phyloP scores from a whole-genome alignment of 176 grass and related monocot genomes.

The Carex scoparia region DNA sequence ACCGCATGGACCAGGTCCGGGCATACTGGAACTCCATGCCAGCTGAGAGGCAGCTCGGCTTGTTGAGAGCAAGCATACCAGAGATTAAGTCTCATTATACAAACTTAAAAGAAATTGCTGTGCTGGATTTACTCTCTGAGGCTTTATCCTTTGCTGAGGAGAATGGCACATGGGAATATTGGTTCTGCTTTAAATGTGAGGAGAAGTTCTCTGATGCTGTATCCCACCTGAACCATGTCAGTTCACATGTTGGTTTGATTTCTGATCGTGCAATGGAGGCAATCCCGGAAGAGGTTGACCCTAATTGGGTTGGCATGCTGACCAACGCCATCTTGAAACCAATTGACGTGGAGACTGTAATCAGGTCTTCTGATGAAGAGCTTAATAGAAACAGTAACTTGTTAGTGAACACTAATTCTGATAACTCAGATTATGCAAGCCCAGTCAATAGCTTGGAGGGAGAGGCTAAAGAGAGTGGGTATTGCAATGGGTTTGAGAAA shows the following conservation, averaged over 20 bases:
- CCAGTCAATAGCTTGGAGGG: slow-evolving; percentile 56
- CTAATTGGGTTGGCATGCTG: slow-evolving; percentile 63
- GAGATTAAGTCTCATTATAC: slow-evolving; percentile 56
- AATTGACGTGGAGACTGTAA: slow-evolving; percentile 41
- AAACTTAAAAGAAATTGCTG: slow-evolving; percentile 10
- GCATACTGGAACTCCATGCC: slow-evolving; percentile 58
- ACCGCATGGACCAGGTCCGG: slow-evolving; percentile 60
- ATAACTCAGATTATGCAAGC: slow-evolving; percentile 41
- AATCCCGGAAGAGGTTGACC: slow-evolving; percentile 55
- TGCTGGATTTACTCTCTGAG: slow-evolving; percentile 40
- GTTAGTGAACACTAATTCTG: slow-evolving; percentile 55
- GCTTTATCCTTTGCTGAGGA: slow-evolving; percentile 34
- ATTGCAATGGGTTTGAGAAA: slow-evolving; percentile 37
- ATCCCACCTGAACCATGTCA: slow-evolving; percentile 35
- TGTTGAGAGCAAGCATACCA: slow-evolving; percentile 46
- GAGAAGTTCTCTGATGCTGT: slow-evolving; percentile 39
- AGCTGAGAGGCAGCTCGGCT: slow-evolving; percentile 32
- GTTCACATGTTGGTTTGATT: slow-evolving; percentile 49
- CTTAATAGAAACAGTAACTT: slow-evolving; percentile 14
- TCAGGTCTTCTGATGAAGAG: slow-evolving; percentile 59
- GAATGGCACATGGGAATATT: slow-evolving; percentile 60
- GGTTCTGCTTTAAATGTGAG: slow-evolving; percentile 50
- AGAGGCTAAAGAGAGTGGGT: slow-evolving; percentile 27
- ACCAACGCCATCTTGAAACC: slow-evolving; percentile 60
- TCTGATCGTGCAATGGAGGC: slow-evolving; percentile 29